phyloP scores from a whole-genome alignment of 345 rosid genomes.

The Lepidium africanum region DNA sequence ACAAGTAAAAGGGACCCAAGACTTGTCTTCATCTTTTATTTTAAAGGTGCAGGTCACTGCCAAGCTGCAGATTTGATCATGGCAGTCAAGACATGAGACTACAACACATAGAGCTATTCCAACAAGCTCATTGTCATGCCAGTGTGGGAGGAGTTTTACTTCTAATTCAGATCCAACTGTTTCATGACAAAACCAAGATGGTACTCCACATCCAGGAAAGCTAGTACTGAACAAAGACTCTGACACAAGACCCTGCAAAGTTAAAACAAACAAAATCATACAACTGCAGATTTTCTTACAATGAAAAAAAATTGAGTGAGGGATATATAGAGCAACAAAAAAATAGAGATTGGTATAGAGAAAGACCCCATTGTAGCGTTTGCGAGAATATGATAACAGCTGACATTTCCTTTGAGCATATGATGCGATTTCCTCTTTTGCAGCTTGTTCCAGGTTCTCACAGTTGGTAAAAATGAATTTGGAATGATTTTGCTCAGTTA shows the following conservation, averaged over 20 bases:
- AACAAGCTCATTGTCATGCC: slow-evolving; percentile 6
- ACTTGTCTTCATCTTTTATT: neutral
- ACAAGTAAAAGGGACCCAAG: neutral
- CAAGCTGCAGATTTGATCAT: neutral
- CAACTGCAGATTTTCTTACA: neutral
- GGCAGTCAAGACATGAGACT: neutral
- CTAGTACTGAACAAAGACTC: neutral
- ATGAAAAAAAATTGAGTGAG: neutral
- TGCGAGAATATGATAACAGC: neutral
- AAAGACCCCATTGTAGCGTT: neutral
- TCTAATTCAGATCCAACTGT: neutral
- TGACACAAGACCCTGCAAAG: slow-evolving; percentile 6
- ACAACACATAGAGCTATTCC: slow-evolving; percentile 12
- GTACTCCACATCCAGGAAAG: slow-evolving; percentile 16
- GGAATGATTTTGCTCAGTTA: neutral
- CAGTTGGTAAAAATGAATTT: slow-evolving; percentile 4
- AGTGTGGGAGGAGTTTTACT: slow-evolving; percentile 1
- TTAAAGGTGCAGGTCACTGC: slow-evolving; percentile 9
- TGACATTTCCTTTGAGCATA: slow-evolving; percentile 11
- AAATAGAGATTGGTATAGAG: neutral
- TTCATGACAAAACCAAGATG: slow-evolving; percentile 9
- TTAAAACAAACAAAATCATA: neutral
- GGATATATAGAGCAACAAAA: too few species aligned
- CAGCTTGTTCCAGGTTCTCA: neutral
- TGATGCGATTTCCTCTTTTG: neutral